Percentiles rank a stretch among this genome's conserved stretches.
These are phyloP conservation scores for Cladochytrium replicatum DNA, from an alignment of 192 early-diverging fungal species.

Conservation along the genomic window DNA sequence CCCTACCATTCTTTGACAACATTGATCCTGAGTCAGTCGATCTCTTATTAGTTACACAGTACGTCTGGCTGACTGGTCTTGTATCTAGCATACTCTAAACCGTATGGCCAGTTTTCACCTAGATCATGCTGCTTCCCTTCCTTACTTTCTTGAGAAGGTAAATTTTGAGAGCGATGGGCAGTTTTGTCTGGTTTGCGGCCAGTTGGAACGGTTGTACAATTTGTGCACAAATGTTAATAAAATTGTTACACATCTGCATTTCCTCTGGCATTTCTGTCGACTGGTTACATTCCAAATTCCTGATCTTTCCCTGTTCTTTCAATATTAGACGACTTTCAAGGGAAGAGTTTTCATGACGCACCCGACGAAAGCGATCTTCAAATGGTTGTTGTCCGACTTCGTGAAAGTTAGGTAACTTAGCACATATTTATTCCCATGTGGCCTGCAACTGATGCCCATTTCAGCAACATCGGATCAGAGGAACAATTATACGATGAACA, in stretches of 20 bases:
- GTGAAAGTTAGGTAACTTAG: constrained; percentile 68
- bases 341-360: constrained; percentile 99
- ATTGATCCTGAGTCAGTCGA: constrained; percentile 85
- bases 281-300: background rate
- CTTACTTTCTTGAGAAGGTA: constrained; percentile 93
- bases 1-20: constrained; percentile 91
- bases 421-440: background rate
- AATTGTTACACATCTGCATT: constrained; percentile 10
- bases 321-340: constrained; percentile 78
- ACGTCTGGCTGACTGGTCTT: constrained; percentile 22
- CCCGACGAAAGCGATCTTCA: constrained; percentile 95
- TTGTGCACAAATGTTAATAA: background rate
- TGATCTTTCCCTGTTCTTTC: constrained; percentile 13
- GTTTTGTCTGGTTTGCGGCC: background rate
- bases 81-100: background rate
- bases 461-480: constrained; percentile 57
- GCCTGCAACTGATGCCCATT: constrained; percentile 3
- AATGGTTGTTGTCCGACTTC: constrained; percentile 92
- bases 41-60: constrained; percentile 88
- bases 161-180: background rate
- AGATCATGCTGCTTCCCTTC: constrained; percentile 92
- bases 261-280: background rate
- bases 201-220: background rate
- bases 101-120: constrained; percentile 70
- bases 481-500: constrained; percentile 85